A percentile compares a stretch with the other conserved stretches of the same genome.
phyloP scores from a whole-genome alignment of 129 eudicot genomes.

The Flaveria brownii region DNA sequence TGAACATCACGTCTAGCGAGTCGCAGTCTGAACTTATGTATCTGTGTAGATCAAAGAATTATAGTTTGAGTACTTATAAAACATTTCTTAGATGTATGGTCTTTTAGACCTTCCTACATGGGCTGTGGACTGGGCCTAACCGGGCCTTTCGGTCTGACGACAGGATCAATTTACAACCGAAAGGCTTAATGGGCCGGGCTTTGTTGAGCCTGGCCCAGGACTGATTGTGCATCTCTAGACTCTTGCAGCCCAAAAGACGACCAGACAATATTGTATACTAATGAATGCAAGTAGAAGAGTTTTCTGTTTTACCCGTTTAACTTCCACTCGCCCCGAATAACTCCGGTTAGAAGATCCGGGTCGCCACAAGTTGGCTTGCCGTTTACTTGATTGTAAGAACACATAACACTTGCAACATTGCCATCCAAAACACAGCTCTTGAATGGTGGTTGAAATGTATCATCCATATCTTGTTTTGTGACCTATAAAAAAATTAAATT shows the following conservation, averaged over 20 bases:
- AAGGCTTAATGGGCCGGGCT: background rate
- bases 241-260: constrained; percentile 1
- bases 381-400: constrained; percentile 94
- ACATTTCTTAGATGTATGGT: background rate
- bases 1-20: constrained; percentile 67
- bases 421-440: constrained; percentile 94
- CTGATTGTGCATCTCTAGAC: background rate
- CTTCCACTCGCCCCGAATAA: constrained; percentile 89
- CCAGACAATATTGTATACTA: background rate
- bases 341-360: constrained; percentile 68
- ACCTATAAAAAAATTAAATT: constrained; percentile 42
- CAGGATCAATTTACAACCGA: background rate
- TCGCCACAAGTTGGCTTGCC: constrained; percentile 95
- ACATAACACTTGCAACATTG: constrained; percentile 97
- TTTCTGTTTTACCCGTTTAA: constrained; percentile 68
- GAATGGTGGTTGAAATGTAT: constrained; percentile 91
- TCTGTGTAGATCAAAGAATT: constrained; percentile 36
- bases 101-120: background rate
- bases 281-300: constrained; percentile 3
- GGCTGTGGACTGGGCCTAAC: background rate
- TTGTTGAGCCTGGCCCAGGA: background rate
- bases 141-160: background rate
- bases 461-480: constrained; percentile 89
- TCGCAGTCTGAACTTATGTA: constrained; percentile 94
- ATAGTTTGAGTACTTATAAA: background rate